phyloP scores from a whole-genome alignment of 768 basidiomycete genomes.

The Amanita jacksonii region DNA sequence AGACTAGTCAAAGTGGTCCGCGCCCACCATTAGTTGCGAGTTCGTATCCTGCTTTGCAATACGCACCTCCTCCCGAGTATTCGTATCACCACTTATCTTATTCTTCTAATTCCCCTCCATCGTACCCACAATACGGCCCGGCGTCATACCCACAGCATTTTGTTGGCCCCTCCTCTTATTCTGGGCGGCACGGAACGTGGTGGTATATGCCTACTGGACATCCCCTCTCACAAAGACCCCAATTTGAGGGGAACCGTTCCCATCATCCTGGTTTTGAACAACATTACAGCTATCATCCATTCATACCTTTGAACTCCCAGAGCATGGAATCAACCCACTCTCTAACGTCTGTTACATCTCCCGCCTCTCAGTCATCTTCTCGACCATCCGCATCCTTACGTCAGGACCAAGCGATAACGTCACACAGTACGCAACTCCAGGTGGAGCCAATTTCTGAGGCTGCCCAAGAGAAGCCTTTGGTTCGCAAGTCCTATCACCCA shows the following conservation, averaged over 20 bases:
- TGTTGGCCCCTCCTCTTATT: conserved; percentile 16
- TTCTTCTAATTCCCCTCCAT: conserved; percentile 22
- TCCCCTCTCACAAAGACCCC: conserved; percentile 13
- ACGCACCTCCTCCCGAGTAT: conserved; percentile 25
- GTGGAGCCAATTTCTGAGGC: neutral
- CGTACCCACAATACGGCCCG: conserved; percentile 29
- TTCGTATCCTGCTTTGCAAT: conserved; percentile 27
- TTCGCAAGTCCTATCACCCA: conserved; percentile 56
- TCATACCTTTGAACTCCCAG: conserved; percentile 17
- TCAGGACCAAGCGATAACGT: neutral
- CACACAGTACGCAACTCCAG: too few relatives aligned
- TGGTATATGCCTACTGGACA: conserved; percentile 36
- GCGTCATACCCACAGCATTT: conserved; percentile 29
- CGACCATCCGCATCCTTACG: neutral
- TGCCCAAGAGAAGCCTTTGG: conserved; percentile 18
- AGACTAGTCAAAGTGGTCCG: too few relatives aligned
- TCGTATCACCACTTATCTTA: conserved; percentile 26
- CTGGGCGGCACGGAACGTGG: conserved; percentile 41
- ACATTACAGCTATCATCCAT: conserved; percentile 22
- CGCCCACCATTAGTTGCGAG: too few relatives aligned
- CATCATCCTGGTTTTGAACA: conserved; percentile 20
- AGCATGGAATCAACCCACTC: conserved; percentile 16
- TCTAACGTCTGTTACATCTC: conserved; percentile 13
- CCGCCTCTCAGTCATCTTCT: conserved; percentile 11
- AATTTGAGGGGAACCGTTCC: conserved; percentile 18